A percentile compares a stretch with the other conserved stretches of the same genome.
phyloP scores from a whole-genome alignment of 768 basidiomycete genomes.

The Megacollybia marginata region DNA sequence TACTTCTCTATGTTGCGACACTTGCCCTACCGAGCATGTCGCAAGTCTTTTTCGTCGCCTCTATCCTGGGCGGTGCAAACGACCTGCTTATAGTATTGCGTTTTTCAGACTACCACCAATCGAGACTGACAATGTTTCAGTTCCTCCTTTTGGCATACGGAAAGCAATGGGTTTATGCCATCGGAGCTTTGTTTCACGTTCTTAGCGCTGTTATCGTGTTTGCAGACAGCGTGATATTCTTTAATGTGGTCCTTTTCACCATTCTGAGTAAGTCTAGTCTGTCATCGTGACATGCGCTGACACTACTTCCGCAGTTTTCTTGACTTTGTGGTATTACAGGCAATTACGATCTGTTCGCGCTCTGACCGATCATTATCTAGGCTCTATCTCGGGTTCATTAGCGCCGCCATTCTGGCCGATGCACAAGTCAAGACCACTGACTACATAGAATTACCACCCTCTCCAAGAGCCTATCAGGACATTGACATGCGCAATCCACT shows the following conservation, averaged over 20 bases:
- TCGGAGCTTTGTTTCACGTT: conserved; percentile 4
- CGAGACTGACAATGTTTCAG: neutral
- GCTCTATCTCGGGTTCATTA: neutral
- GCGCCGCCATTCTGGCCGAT: neutral
- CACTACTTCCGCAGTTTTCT: neutral
- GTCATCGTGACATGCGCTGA: neutral
- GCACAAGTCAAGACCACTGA: neutral
- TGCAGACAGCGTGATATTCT: neutral
- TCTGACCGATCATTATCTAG: too few species aligned
- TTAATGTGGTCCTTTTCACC: neutral
- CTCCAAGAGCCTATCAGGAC: neutral
- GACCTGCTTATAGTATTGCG: conserved; percentile 5
- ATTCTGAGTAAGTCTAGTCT: neutral
- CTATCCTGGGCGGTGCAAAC: conserved; percentile 6
- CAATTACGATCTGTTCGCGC: too few species aligned
- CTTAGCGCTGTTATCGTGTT: neutral
- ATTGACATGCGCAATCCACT: neutral
- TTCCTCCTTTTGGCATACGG: conserved; percentile 7
- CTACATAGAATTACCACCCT: neutral
- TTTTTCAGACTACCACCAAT: conserved; percentile 1
- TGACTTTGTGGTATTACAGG: neutral
- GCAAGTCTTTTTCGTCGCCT: conserved; percentile 4
- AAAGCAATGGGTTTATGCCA: conserved; percentile 6
- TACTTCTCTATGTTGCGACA: conserved; percentile 4
- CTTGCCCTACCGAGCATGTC: conserved; percentile 7